These are phyloP conservation scores for Hymenotorrendiella dingleyae DNA, from an alignment of 2,329 filamentous ascomycete species.

Conservation along the genomic window DNA sequence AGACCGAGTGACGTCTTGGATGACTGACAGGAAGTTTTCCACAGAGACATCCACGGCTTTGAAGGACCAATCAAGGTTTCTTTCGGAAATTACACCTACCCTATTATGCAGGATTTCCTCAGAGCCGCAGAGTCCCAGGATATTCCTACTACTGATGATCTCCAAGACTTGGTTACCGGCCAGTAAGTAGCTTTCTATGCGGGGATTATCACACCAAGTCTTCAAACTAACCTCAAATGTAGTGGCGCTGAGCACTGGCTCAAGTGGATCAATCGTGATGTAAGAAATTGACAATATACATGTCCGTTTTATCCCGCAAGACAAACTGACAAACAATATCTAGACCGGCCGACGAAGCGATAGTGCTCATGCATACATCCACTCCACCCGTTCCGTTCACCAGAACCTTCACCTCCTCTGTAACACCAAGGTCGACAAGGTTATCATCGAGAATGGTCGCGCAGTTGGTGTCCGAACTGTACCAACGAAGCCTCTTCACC, in stretches of 20 bases:
- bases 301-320: no score
- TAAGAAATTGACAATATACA: no score
- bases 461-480: conserved; percentile 69
- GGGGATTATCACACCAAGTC: no score
- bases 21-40: not conserved
- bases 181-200: no score
- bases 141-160: conserved; percentile 69
- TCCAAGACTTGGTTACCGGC: conserved; percentile 64
- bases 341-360: conserved; percentile 67
- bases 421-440: conserved; percentile 49
- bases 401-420: conserved; percentile 55
- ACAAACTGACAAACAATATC: not conserved
- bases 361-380: conserved; percentile 71
- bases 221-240: not conserved
- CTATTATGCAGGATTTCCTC: conserved; percentile 76
- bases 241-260: conserved; percentile 73
- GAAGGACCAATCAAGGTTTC: conserved; percentile 65
- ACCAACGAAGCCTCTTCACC: conserved; percentile 61
- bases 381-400: conserved; percentile 63
- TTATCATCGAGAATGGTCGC: conserved; percentile 52
- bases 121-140: conserved; percentile 66
- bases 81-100: conserved; percentile 61
- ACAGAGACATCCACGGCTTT: conserved; percentile 64
- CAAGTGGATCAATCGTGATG: conserved; percentile 75
- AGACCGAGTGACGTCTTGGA: not conserved